These are phyloP conservation scores for Antarctomyces pellizariae DNA, from an alignment of 495 filamentous ascomycete species.

Conservation along the genomic window DNA sequence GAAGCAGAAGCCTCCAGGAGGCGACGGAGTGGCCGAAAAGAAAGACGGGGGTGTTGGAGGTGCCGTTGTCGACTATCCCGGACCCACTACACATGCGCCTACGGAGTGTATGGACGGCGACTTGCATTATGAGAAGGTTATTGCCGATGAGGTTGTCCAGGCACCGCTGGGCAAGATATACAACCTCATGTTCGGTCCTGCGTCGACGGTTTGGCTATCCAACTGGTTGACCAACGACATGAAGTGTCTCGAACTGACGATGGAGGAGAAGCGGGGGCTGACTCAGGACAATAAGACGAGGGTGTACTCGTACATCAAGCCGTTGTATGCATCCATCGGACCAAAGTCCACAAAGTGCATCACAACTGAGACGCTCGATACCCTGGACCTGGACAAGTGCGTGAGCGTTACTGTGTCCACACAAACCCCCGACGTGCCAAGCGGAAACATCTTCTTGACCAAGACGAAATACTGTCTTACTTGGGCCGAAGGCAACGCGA, in stretches of 20 bases:
- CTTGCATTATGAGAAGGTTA: constrained; percentile 58
- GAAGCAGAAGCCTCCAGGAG: constrained; percentile 22
- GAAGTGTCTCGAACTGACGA: constrained; percentile 65
- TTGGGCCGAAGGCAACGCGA: constrained; percentile 71
- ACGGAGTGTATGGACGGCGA: constrained; percentile 61
- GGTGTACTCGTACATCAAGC: constrained; percentile 78
- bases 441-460: constrained; percentile 67
- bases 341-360: constrained; percentile 93
- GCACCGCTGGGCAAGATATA: constrained; percentile 89
- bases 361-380: constrained; percentile 58
- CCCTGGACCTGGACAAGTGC: constrained; percentile 68
- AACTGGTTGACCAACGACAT: constrained; percentile 74
- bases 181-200: constrained; percentile 61
- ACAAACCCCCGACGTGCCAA: constrained; percentile 88
- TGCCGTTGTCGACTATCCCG: constrained; percentile 53
- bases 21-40: constrained; percentile 24
- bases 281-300: constrained; percentile 48
- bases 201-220: constrained; percentile 52
- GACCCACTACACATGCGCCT: constrained; percentile 57
- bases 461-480: constrained; percentile 90
- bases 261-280: constrained; percentile 61
- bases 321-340: constrained; percentile 58
- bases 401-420: constrained; percentile 57
- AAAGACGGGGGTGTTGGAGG: constrained; percentile 30
- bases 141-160: constrained; percentile 67